These are phyloP conservation scores for Euphorbia tirucalli DNA, from an alignment of 345 rosid genomes.

Conservation along the genomic window DNA sequence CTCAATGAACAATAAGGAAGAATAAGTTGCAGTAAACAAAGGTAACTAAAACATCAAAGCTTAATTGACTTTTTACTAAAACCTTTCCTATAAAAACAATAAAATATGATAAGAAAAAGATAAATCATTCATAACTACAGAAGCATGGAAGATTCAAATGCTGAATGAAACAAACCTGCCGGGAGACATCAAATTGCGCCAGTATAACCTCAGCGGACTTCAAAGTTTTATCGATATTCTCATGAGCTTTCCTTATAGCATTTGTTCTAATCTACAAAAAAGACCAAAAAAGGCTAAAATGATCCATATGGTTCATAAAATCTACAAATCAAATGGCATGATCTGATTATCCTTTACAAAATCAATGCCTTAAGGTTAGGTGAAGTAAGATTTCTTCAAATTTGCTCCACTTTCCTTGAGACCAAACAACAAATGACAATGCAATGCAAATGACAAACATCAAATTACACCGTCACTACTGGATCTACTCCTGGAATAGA, in stretches of 20 bases:
- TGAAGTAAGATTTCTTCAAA: not conserved
- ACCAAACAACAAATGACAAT: too few species aligned
- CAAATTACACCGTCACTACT: not conserved
- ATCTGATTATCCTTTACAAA: not conserved
- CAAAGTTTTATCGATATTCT: slow-evolving; percentile 89
- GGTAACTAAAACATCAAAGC: not conserved
- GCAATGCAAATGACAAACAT: too few species aligned
- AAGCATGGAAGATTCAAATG: not conserved
- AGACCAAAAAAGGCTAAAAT: not conserved
- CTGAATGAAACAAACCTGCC: slow-evolving; percentile 60
- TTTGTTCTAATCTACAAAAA: slow-evolving; percentile 79
- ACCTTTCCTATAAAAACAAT: not conserved
- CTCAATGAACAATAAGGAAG: not conserved
- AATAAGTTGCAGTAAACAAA: not conserved
- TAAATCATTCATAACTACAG: not conserved
- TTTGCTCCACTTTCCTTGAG: not conserved
- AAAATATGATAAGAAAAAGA: not conserved
- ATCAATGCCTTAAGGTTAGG: not conserved
- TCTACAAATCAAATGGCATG: not conserved
- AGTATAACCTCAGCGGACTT: slow-evolving; percentile 83
- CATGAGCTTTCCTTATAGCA: slow-evolving; percentile 93
- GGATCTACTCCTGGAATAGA: not conserved
- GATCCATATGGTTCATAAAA: not conserved
- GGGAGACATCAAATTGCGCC: slow-evolving; percentile 74
- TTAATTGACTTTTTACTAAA: not conserved